Conservation (phyloP, 495 filamentous ascomycete species). For the Hypoxylon fragiforme region DNA sequence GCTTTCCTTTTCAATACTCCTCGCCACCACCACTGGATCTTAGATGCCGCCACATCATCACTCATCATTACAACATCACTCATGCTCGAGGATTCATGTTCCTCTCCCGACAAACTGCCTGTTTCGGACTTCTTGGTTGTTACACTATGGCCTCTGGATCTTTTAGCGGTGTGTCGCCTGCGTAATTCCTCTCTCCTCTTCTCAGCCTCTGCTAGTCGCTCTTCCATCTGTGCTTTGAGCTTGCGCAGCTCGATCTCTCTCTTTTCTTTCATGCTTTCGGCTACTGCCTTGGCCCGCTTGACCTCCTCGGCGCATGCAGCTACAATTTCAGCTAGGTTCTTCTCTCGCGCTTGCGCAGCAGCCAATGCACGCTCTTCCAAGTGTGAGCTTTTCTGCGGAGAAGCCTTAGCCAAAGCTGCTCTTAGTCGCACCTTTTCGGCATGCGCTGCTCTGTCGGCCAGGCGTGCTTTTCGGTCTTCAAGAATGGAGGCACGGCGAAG, state of each 20-base stretch:
- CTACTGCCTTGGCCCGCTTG: slow-evolving; percentile 86
- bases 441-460: slow-evolving; percentile 91
- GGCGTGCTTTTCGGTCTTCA: slow-evolving; percentile 87
- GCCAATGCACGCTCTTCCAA: slow-evolving; percentile 84
- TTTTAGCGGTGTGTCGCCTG: slow-evolving; percentile 59
- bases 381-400: slow-evolving; percentile 60
- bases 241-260: slow-evolving; percentile 83
- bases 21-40: slow-evolving; percentile 81
- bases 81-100: slow-evolving; percentile 41
- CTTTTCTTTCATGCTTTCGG: slow-evolving; percentile 88
- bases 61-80: slow-evolving; percentile 57
- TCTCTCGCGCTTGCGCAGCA: slow-evolving; percentile 88
- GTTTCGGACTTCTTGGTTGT: slow-evolving; percentile 52
- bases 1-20: slow-evolving; percentile 59
- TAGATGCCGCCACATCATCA: slow-evolving; percentile 67
- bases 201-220: slow-evolving; percentile 86
- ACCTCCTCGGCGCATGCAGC: slow-evolving; percentile 96
- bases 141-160: slow-evolving; percentile 67
- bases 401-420: slow-evolving; percentile 82
- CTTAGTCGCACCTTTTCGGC: slow-evolving; percentile 95
- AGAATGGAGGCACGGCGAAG: slow-evolving; percentile 89
- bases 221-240: slow-evolving; percentile 77
- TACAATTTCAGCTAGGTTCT: slow-evolving; percentile 88
- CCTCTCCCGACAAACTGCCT: slow-evolving; percentile 56
- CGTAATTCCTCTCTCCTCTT: slow-evolving; percentile 64